A percentile compares a stretch with the other conserved stretches of the same genome.
Conservation (phyloP, 2,329 filamentous ascomycete genomes). For the Stylonectria norvegica region DNA sequence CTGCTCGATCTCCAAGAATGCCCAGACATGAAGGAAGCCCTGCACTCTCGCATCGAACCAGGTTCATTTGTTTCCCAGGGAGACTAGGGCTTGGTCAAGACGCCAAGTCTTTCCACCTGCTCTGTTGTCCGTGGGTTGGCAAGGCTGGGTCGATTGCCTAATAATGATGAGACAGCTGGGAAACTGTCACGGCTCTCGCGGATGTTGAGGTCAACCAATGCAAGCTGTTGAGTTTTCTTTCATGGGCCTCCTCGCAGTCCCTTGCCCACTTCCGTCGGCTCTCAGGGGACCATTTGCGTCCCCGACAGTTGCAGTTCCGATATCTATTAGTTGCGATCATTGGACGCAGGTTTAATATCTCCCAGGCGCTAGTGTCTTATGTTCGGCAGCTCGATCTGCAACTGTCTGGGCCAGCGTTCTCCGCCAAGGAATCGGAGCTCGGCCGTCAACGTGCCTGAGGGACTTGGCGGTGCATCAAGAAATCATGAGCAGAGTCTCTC, state of each 20-base stretch:
- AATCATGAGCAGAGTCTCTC: too few species aligned
- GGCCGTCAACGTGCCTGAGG: constrained; percentile 30
- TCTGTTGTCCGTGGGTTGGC: too few species aligned
- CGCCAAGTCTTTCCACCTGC: constrained; percentile 18
- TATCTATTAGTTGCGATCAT: constrained; percentile 24
- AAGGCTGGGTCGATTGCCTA: constrained; percentile 12
- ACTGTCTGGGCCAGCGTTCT: constrained; percentile 27
- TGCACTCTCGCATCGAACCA: too few species aligned
- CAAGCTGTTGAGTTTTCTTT: too few species aligned
- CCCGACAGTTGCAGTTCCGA: constrained; percentile 20
- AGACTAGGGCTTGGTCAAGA: constrained; percentile 20
- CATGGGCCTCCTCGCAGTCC: too few species aligned
- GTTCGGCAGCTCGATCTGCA: constrained; percentile 29
- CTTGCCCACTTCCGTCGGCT: too few species aligned
- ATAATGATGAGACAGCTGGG: constrained; percentile 6
- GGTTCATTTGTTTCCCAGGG: too few species aligned
- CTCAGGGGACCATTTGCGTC: constrained; percentile 5
- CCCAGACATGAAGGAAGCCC: constrained; percentile 12
- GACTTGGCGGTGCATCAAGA: too few species aligned
- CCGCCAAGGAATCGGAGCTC: constrained; percentile 28
- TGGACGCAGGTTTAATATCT: constrained; percentile 26
- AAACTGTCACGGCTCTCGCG: constrained; percentile 5
- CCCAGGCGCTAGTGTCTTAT: constrained; percentile 25
- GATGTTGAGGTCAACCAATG: neutral
- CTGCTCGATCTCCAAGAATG: constrained; percentile 26